These are phyloP conservation scores for Silene uniflora DNA, from an alignment of 148 eudicot genomes.

Conservation along the genomic window DNA sequence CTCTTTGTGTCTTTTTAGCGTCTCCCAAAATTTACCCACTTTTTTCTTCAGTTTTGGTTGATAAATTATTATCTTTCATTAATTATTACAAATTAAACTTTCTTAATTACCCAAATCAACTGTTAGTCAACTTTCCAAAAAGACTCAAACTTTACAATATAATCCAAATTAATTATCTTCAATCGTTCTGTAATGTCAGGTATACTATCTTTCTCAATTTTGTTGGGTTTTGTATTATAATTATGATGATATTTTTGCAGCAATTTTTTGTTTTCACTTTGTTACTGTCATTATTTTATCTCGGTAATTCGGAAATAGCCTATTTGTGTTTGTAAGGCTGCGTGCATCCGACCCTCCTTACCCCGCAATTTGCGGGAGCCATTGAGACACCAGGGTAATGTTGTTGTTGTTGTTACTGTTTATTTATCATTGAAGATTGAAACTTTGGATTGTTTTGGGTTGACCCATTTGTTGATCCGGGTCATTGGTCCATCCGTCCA, in stretches of 20 bases:
- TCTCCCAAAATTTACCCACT: neutral
- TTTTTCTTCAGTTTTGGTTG: neutral
- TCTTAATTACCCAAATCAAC: neutral
- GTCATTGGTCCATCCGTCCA: too few species aligned
- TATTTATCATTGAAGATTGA: neutral
- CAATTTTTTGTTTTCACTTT: too few species aligned
- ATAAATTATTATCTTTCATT: neutral
- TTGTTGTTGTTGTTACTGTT: neutral
- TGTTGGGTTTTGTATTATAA: neutral
- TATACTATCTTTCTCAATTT: constrained; percentile 3
- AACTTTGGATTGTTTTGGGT: neutral
- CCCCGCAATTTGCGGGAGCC: too few species aligned
- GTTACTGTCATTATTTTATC: too few species aligned
- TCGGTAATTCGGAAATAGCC: too few species aligned
- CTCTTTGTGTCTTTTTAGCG: too few species aligned
- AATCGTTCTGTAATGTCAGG: neutral
- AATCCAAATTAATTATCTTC: neutral
- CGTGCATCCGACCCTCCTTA: too few species aligned
- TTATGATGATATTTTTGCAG: too few species aligned
- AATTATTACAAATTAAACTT: neutral
- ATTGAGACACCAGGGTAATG: too few species aligned
- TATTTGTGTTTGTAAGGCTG: too few species aligned
- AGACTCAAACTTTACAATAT: neutral
- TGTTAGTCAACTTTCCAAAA: constrained; percentile 14
- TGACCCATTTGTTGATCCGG: constrained; percentile 19